Evolutionary conservation across 2,329 filamentous ascomycete genomes (phyloP).

Genomic region (Neodidymelliopsis sp.): DNA sequence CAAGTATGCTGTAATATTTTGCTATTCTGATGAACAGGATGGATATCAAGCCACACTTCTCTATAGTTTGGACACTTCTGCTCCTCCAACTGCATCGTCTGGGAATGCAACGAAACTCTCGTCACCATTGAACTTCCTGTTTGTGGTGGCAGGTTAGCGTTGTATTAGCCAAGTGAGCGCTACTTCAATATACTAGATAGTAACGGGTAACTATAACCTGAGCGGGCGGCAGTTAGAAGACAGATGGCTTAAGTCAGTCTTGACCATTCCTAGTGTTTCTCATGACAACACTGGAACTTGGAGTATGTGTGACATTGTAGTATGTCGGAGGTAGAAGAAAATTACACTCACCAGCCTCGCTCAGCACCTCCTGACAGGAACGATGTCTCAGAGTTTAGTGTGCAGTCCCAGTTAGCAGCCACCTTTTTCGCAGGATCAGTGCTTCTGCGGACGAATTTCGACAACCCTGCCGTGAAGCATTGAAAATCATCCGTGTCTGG

Average conservation of each 20-base stretch:
- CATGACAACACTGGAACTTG: no score
- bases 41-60: background rate
- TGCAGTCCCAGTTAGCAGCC: slow-evolving; percentile 80
- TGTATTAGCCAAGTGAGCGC: background rate
- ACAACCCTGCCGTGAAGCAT: slow-evolving; percentile 84
- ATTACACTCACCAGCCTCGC: slow-evolving; percentile 75
- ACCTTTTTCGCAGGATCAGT: slow-evolving; percentile 65
- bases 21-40: no score
- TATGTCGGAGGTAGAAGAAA: background rate
- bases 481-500: slow-evolving; percentile 79
- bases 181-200: background rate
- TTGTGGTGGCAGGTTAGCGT: background rate
- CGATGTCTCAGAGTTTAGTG: slow-evolving; percentile 81
- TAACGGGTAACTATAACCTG: slow-evolving; percentile 1
- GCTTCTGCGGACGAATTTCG: slow-evolving; percentile 65
- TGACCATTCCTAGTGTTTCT: no score
- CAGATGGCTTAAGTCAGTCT: no score
- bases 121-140: slow-evolving; percentile 48
- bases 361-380: slow-evolving; percentile 83
- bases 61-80: slow-evolving; percentile 37
- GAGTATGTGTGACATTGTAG: no score
- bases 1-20: background rate
- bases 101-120: slow-evolving; percentile 46
- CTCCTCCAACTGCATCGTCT: slow-evolving; percentile 24
- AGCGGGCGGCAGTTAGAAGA: slow-evolving; percentile 8